These are phyloP conservation scores for Rhodotorula sp. DNA, from an alignment of 1,284 basidiomycete species.

Conservation along the genomic window DNA sequence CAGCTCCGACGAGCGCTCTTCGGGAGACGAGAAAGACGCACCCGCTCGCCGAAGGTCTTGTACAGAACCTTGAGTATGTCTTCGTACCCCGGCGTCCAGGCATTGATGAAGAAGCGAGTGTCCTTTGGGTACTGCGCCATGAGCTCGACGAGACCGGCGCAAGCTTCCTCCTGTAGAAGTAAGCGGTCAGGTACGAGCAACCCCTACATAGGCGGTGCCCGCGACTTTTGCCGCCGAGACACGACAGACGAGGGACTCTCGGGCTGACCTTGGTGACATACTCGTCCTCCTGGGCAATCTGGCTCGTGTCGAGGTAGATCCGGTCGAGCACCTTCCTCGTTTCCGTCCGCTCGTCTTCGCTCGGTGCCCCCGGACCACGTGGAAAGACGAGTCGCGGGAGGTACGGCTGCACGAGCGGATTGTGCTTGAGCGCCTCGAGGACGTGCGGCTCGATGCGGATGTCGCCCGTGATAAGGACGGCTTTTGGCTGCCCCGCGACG, in stretches of 20 bases:
- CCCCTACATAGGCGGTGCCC: no score
- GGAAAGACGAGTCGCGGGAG: background rate
- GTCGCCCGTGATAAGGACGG: constrained; percentile 89
- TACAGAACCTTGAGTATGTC: constrained; percentile 75
- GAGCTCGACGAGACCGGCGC: constrained; percentile 65
- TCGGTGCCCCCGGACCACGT: background rate
- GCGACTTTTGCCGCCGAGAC: background rate
- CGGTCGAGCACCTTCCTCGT: constrained; percentile 11
- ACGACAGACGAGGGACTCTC: no score
- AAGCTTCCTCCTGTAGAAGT: constrained; percentile 62
- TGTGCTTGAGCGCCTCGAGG: constrained; percentile 65
- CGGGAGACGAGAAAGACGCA: constrained; percentile 6
- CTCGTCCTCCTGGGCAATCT: constrained; percentile 45
- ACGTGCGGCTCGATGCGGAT: constrained; percentile 81
- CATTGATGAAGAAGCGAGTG: constrained; percentile 81
- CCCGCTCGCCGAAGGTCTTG: constrained; percentile 59
- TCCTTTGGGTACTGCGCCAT: constrained; percentile 66
- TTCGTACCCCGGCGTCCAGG: constrained; percentile 82
- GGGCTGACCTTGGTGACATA: constrained; percentile 69
- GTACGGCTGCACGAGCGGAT: constrained; percentile 60
- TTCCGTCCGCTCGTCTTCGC: background rate
- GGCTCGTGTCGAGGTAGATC: constrained; percentile 39
- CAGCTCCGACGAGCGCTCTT: background rate
- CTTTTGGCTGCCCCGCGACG: constrained; percentile 52
- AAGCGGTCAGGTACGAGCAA: no score